These are phyloP conservation scores for Paraglomus occultum DNA, from an alignment of 192 early-diverging fungal genomes.

Conservation along the genomic window DNA sequence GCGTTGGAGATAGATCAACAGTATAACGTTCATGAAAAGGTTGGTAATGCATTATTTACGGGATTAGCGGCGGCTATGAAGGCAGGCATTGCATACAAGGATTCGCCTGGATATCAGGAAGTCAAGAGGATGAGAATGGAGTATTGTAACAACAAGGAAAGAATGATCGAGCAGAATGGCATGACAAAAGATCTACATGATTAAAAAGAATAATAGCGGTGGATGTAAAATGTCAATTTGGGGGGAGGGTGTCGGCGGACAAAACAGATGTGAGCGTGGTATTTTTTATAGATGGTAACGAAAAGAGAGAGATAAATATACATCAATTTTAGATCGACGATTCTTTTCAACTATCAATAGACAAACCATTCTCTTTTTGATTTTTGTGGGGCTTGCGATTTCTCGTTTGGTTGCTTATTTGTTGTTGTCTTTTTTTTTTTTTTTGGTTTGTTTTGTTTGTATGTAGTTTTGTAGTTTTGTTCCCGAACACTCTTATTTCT, in stretches of 20 bases:
- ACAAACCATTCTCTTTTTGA: no score
- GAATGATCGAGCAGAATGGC: no score
- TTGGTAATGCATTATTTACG: constrained; percentile 45
- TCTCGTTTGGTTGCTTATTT: no score
- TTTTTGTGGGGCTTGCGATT: not conserved
- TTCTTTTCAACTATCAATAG: no score
- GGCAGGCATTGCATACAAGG: constrained; percentile 51
- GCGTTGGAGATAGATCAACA: constrained; percentile 54
- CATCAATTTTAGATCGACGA: no score
- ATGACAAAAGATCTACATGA: no score
- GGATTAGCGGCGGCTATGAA: constrained; percentile 47
- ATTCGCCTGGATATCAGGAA: constrained; percentile 41
- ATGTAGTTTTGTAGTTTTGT: not conserved
- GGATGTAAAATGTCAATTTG: no score
- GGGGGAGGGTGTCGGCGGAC: no score
- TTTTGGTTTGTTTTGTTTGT: not conserved
- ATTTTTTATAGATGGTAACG: no score
- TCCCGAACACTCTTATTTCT: not conserved
- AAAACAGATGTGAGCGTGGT: no score
- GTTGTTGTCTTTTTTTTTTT: not conserved
- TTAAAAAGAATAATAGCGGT: no score
- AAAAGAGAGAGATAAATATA: no score
- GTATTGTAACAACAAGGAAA: not conserved
- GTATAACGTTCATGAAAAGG: constrained; percentile 53
- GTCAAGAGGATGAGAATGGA: constrained; percentile 8